A percentile compares a stretch with the other conserved stretches of the same genome.
phyloP scores from a whole-genome alignment of 2,329 filamentous ascomycete genomes.

The Hymenoscyphus fructigenus region DNA sequence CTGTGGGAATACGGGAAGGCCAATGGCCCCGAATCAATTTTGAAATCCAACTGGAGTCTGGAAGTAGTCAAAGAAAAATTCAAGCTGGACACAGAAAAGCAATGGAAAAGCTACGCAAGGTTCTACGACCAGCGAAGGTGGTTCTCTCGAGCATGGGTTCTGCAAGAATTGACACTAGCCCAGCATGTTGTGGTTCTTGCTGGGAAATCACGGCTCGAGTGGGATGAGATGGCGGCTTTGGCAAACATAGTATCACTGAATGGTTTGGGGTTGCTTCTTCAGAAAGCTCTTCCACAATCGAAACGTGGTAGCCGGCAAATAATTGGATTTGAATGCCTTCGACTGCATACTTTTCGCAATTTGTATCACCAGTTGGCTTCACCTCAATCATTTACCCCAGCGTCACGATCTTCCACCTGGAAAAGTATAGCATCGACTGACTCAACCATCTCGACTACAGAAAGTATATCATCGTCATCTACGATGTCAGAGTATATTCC shows the following conservation, averaged over 20 bases:
- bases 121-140: constrained; percentile 14
- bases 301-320: constrained; percentile 10
- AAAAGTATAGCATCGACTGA: constrained; percentile 4
- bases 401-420: constrained; percentile 9
- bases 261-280: constrained; percentile 11
- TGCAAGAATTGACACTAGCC: constrained; percentile 13
- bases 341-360: constrained; percentile 12
- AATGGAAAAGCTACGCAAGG: constrained; percentile 11
- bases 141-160: constrained; percentile 15
- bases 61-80: constrained; percentile 9
- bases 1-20: constrained; percentile 10
- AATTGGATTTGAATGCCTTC: constrained; percentile 13
- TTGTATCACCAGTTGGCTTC: constrained; percentile 9
- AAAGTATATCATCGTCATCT: constrained; percentile 5
- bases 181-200: constrained; percentile 11
- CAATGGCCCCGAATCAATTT: constrained; percentile 4
- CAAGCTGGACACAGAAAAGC: constrained; percentile 11
- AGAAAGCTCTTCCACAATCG: constrained; percentile 1
- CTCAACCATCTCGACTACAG: background rate
- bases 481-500: constrained; percentile 1
- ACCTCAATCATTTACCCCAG: background rate
- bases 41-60: constrained; percentile 10
- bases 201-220: constrained; percentile 8
- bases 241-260: constrained; percentile 13
- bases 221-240: constrained; percentile 13